phyloP scores from a whole-genome alignment of 805 yeast genomes.

The Candida coquimbonensis region DNA sequence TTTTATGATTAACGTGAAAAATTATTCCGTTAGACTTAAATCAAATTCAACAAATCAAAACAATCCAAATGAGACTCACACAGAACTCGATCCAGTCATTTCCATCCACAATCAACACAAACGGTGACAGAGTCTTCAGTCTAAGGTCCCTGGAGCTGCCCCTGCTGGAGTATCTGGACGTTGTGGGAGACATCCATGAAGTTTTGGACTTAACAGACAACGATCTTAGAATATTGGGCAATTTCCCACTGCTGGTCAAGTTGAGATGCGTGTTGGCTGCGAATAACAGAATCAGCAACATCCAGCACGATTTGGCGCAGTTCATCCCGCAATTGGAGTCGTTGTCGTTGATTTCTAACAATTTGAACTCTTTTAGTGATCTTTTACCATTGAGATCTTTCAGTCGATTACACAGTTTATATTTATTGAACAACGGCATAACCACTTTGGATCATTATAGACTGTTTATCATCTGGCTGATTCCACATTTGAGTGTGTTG shows the following conservation, averaged over 20 bases:
- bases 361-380: conserved; percentile 37
- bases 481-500: conserved; percentile 57
- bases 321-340: conserved; percentile 41
- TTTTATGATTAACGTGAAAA: neutral
- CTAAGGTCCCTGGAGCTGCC: conserved; percentile 36
- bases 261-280: conserved; percentile 52
- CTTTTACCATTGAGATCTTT: conserved; percentile 35
- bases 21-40: neutral
- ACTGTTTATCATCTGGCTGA: conserved; percentile 45
- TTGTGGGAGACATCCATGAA: conserved; percentile 34
- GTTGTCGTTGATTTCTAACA: conserved; percentile 47
- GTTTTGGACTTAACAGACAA: conserved; percentile 74
- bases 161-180: conserved; percentile 37
- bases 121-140: conserved; percentile 35
- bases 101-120: conserved; percentile 38
- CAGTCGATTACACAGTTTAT: conserved; percentile 38
- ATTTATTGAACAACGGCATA: conserved; percentile 55
- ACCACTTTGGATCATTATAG: conserved; percentile 48
- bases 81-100: conserved; percentile 43
- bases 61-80: conserved; percentile 49
- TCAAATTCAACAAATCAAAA: too few species aligned
- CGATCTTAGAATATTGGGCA: conserved; percentile 48
- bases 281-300: conserved; percentile 47
- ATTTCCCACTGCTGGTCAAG: conserved; percentile 37
- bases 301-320: conserved; percentile 30